phyloP scores from a whole-genome alignment of 148 eudicot species.

The Linanthus parryae region DNA sequence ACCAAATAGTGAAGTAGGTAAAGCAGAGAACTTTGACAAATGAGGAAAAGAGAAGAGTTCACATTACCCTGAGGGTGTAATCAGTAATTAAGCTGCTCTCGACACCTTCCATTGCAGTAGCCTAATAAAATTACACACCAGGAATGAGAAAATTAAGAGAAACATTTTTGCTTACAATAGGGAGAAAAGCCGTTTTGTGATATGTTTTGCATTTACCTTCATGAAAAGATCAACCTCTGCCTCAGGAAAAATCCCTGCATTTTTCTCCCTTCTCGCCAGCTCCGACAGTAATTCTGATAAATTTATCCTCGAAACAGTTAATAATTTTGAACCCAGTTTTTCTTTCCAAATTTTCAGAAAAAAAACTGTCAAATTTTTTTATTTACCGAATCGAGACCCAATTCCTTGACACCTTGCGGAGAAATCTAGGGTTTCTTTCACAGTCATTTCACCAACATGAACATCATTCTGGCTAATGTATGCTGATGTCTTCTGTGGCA shows the following conservation, averaged over 20 bases:
- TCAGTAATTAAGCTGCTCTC: conserved; percentile 87
- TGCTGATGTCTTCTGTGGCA: conserved; percentile 83
- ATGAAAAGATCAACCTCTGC: conserved; percentile 91
- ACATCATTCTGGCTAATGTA: conserved; percentile 97
- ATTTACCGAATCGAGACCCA: conserved; percentile 76
- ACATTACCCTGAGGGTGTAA: conserved; percentile 76
- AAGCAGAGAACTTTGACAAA: conserved; percentile 1
- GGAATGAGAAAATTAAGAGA: not conserved
- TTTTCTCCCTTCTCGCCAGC: conserved; percentile 71
- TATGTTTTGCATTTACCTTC: conserved; percentile 56
- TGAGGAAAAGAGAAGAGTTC: not conserved
- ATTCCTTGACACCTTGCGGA: conserved; percentile 94
- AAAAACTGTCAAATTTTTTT: not conserved
- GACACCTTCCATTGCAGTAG: conserved; percentile 87
- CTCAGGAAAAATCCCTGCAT: conserved; percentile 77
- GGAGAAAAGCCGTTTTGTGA: too few relatives aligned
- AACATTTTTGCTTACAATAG: too few relatives aligned
- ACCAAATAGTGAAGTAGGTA: conserved; percentile 6
- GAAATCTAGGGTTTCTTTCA: conserved; percentile 91
- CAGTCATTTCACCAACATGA: conserved; percentile 94
- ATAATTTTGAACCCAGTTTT: not conserved
- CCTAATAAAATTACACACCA: conserved; percentile 27
- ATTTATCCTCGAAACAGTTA: not conserved
- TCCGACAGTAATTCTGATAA: conserved; percentile 62
- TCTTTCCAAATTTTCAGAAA: not conserved